phyloP scores from a whole-genome alignment of 768 basidiomycete species.

The Pulveroboletus sp. region DNA sequence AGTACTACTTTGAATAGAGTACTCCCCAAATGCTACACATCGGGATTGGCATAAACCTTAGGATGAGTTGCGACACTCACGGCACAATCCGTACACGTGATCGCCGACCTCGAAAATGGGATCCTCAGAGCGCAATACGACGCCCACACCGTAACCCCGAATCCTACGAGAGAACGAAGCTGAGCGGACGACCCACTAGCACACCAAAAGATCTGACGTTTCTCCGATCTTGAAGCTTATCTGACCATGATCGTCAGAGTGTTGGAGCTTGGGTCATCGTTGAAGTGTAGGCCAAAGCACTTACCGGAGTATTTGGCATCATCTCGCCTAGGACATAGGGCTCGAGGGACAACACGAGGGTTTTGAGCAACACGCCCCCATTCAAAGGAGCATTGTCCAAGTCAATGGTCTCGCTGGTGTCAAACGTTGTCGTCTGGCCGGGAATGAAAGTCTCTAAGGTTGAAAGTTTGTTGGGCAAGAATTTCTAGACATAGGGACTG shows the following conservation, averaged over 20 bases:
- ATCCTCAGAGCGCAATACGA: constrained; percentile 8
- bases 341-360: constrained; percentile 45
- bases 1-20: background rate
- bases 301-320: constrained; percentile 17
- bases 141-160: constrained; percentile 40
- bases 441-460: constrained; percentile 15
- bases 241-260: background rate
- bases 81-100: constrained; percentile 20
- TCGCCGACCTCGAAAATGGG: constrained; percentile 3
- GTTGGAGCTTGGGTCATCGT: background rate
- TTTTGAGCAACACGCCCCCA: constrained; percentile 50
- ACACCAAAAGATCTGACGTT: background rate
- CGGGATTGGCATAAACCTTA: constrained; percentile 10
- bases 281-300: background rate
- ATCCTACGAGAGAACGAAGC: background rate
- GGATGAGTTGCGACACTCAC: constrained; percentile 11
- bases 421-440: constrained; percentile 45
- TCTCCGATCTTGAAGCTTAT: constrained; percentile 2
- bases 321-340: constrained; percentile 43
- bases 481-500: background rate
- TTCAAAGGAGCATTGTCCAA: constrained; percentile 42
- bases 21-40: constrained; percentile 28
- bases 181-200: too few relatives aligned
- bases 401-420: constrained; percentile 47
- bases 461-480: background rate